phyloP scores from a whole-genome alignment of 495 filamentous ascomycete species.

The Hyaloscypha variabilis region DNA sequence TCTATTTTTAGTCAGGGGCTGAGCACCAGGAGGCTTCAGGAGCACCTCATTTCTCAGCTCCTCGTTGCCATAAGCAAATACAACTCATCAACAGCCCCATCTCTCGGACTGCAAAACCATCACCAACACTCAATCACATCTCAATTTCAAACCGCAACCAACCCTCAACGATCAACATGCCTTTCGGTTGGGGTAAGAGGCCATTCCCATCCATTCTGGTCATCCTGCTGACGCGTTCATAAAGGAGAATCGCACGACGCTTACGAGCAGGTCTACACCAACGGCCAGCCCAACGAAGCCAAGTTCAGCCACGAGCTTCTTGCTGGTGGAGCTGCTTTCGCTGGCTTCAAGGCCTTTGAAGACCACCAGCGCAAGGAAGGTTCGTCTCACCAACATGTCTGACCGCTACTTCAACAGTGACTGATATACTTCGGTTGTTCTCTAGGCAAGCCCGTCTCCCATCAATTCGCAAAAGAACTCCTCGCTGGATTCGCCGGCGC shows the following conservation, averaged over 20 bases:
- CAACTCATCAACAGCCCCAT: no score
- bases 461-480: slow-evolving; percentile 75
- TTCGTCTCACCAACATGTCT: slow-evolving; percentile 31
- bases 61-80: no score
- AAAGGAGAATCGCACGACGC: not conserved
- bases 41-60: no score
- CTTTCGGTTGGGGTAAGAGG: slow-evolving; percentile 15
- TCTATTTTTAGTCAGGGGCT: no score
- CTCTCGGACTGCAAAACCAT: no score
- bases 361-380: slow-evolving; percentile 70
- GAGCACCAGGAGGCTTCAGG: no score
- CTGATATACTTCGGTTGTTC: not conserved
- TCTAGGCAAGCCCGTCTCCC: slow-evolving; percentile 66
- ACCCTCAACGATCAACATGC: no score
- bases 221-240: no score
- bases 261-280: slow-evolving; percentile 28
- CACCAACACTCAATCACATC: no score
- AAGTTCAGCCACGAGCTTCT: slow-evolving; percentile 72
- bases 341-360: slow-evolving; percentile 75
- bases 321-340: slow-evolving; percentile 75
- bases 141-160: no score
- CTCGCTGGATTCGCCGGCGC: slow-evolving; percentile 69
- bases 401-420: no score
- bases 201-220: not conserved
- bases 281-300: slow-evolving; percentile 66